Evolutionary conservation across 2,329 filamentous ascomycete genomes (phyloP).

Genomic region (Apiospora pterosperma): DNA sequence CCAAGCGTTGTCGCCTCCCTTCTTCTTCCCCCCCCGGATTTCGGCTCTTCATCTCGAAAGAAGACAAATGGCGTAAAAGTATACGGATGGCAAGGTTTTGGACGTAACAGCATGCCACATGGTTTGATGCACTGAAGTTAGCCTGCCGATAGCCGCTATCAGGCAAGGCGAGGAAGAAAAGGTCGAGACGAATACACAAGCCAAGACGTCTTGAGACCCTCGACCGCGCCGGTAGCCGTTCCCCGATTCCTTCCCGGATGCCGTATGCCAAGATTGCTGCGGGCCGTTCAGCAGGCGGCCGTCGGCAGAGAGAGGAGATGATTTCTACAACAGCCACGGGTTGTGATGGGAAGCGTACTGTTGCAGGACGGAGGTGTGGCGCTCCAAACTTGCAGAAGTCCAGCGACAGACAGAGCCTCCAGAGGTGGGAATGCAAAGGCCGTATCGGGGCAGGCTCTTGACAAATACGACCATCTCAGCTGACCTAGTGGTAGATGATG

Average conservation of each 20-base stretch:
- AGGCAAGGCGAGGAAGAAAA: neutral
- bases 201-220: neutral
- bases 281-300: neutral
- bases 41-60: neutral
- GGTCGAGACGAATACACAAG: neutral
- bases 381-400: neutral
- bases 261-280: neutral
- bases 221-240: neutral
- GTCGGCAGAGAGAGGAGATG: neutral
- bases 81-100: neutral
- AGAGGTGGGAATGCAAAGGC: no score
- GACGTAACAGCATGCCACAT: neutral
- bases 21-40: neutral
- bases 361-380: no score
- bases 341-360: no score
- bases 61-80: neutral
- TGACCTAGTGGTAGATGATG: neutral
- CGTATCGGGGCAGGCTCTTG: neutral
- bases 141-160: neutral
- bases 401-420: neutral
- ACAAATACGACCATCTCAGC: neutral
- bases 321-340: no score
- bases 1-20: neutral
- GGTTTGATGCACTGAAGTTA: neutral
- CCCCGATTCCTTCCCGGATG: neutral